Base-by-base conservation (phyloP, 2,329 filamentous ascomycete genomes). In the Nemania abortiva region DNA sequence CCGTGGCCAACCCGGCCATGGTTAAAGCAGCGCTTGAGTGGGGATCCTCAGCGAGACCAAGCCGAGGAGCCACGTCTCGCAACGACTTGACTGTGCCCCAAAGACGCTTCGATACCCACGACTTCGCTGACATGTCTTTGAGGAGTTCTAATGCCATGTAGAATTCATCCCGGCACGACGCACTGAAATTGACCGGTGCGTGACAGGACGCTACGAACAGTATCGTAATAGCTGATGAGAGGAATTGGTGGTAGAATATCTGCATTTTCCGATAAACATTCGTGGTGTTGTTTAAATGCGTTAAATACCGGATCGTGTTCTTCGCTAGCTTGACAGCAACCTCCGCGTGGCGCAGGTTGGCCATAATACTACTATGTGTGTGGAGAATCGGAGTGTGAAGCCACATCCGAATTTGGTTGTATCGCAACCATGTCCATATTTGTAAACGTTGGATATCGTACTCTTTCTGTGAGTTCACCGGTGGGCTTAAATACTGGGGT, bases 341-440 rank as follows among this genome's bases (percentile, higher is more conserved):
- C 75, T 93, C 89, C 2, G 94, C 94, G 70, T 93, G 90, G 4
- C 84, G 81, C 59, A 90, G 86, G 77, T 97, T 91, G 66, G 91
- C 88, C 81, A 92, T 89, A 75, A 98, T 98, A 74, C 91, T 95
- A 13, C 89, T 92, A 3, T 93, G 90, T 20, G 92, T 95, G 79
- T 97, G 93, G 9, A 98, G 83, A 2, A 97, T 90, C 0, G 94
- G 94, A 0, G 94, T 92, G 79, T 97, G 95, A 31, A 98, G 92
- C 78, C 94, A 90, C 66, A 95, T 96, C 5, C 95, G 91, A 82
- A 97, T 93, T 82, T 97, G 94, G 75, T 97, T 98, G 50, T 94
- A 89, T 47, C 95, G 89, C 18, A 98, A 84, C 77, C 97, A 96
- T 20, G 96, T 91, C 79, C 96, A 90, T 55, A 98, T 91, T 69